Percentiles rank a stretch among this genome's conserved stretches.
Conservation (phyloP, 2,329 filamentous ascomycete species). For the Verticillium klebahnii region DNA sequence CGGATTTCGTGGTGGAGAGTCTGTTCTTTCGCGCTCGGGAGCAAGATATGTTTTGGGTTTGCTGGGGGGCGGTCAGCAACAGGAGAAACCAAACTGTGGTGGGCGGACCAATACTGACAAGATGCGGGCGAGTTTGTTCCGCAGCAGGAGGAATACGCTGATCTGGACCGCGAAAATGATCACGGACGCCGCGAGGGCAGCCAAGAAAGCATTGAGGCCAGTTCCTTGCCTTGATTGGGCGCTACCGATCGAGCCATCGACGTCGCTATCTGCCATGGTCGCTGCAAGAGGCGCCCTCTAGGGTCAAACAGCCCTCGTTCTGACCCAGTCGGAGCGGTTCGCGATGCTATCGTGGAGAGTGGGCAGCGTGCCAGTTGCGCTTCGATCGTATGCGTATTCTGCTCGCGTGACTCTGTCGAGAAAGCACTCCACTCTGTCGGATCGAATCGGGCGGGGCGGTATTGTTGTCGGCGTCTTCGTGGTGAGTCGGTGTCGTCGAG, state of each 20-base stretch:
- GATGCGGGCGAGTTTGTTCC: slow-evolving; percentile 75
- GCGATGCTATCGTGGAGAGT: background rate
- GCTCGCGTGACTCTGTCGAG: background rate
- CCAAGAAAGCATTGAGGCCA: slow-evolving; percentile 54
- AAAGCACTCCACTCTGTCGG: background rate
- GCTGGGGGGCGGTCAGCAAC: slow-evolving; percentile 32
- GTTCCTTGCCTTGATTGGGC: slow-evolving; percentile 29
- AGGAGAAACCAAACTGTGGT: background rate
- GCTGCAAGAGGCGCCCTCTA: background rate
- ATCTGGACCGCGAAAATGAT: slow-evolving; percentile 61
- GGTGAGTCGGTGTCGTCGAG: background rate
- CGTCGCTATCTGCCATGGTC: background rate
- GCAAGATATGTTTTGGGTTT: slow-evolving; percentile 84
- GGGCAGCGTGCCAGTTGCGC: background rate
- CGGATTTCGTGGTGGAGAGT: slow-evolving; percentile 59
- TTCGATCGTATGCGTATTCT: background rate
- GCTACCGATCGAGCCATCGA: background rate
- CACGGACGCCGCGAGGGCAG: slow-evolving; percentile 59
- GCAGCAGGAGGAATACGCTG: slow-evolving; percentile 68
- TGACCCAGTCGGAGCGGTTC: background rate
- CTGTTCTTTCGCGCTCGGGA: slow-evolving; percentile 76
- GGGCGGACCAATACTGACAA: slow-evolving; percentile 53
- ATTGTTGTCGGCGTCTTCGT: too few relatives aligned
- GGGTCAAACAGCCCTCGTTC: background rate
- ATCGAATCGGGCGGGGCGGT: background rate